Percentiles rank a stretch among this genome's conserved stretches.
phyloP scores from a whole-genome alignment of 768 basidiomycete species.

The Boletus reticulatus region DNA sequence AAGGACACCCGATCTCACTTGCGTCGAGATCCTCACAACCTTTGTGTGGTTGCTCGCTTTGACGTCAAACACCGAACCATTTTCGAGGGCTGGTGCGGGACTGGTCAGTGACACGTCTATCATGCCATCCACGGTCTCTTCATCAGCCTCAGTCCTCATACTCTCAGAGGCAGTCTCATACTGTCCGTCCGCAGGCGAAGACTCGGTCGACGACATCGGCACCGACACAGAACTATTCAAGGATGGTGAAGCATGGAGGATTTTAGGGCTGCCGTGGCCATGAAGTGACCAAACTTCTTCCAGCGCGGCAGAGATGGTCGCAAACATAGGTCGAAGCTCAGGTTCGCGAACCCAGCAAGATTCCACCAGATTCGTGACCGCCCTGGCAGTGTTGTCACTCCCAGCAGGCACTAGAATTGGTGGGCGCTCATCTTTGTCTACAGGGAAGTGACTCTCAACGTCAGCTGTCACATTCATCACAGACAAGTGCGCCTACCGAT shows the following conservation, averaged over 20 bases:
- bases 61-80: neutral
- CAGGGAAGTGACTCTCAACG: conserved; percentile 15
- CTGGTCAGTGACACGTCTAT: conserved; percentile 16
- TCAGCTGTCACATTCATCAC: neutral
- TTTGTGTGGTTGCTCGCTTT: conserved; percentile 3
- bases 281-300: conserved; percentile 42
- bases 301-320: conserved; percentile 44
- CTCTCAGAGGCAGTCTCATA: conserved; percentile 30
- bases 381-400: conserved; percentile 31
- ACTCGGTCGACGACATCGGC: conserved; percentile 6
- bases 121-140: conserved; percentile 12
- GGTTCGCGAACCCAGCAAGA: conserved; percentile 59
- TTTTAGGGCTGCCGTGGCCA: conserved; percentile 19
- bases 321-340: conserved; percentile 50
- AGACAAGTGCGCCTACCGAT: conserved; percentile 36
- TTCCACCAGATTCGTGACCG: conserved; percentile 44
- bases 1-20: neutral
- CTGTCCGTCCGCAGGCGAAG: conserved; percentile 21
- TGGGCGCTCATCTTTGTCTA: conserved; percentile 54
- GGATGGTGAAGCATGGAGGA: neutral
- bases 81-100: conserved; percentile 2
- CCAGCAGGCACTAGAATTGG: conserved; percentile 38
- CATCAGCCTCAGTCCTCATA: conserved; percentile 18
- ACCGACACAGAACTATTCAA: neutral
- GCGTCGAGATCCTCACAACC: conserved; percentile 21